phyloP scores from a whole-genome alignment of 1,284 basidiomycete genomes.

The Ceratobasidium sp. region DNA sequence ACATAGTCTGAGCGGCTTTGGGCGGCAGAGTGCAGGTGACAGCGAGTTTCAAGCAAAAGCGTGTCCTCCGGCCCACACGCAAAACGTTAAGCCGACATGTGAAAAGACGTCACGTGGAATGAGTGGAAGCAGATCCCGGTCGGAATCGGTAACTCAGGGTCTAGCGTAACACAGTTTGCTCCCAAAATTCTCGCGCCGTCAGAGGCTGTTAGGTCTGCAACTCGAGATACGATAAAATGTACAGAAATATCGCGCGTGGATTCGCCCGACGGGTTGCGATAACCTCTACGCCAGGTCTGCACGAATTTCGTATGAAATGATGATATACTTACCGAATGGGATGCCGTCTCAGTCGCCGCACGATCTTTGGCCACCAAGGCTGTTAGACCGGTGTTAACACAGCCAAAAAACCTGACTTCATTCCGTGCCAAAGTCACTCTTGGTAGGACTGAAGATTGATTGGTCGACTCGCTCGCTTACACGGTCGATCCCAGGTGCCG shows the following conservation, averaged over 20 bases:
- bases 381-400: slow-evolving; percentile 15
- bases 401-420: slow-evolving; percentile 1
- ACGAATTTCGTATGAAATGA: not conserved
- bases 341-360: slow-evolving; percentile 10
- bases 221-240: slow-evolving; percentile 23
- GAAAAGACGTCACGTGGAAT: slow-evolving; percentile 22
- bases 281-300: slow-evolving; percentile 7
- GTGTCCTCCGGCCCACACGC: slow-evolving; percentile 13
- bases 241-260: slow-evolving; percentile 31
- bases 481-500: slow-evolving; percentile 47
- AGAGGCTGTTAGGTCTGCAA: slow-evolving; percentile 4
- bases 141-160: slow-evolving; percentile 8
- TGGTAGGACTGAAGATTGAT: not conserved
- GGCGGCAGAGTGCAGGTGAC: slow-evolving; percentile 58
- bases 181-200: slow-evolving; percentile 35
- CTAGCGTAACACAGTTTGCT: slow-evolving; percentile 2
- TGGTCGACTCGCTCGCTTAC: not conserved
- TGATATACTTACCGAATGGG: not conserved
- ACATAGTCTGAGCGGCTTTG: slow-evolving; percentile 52
- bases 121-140: not conserved
- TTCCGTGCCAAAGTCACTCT: not conserved
- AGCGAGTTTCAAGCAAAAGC: slow-evolving; percentile 28
- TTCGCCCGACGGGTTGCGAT: slow-evolving; percentile 13
- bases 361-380: slow-evolving; percentile 32
- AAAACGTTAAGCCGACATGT: slow-evolving; percentile 20